Base-by-base conservation (phyloP, 495 filamentous ascomycete species). In the Aspergillus olivimuriae region DNA sequence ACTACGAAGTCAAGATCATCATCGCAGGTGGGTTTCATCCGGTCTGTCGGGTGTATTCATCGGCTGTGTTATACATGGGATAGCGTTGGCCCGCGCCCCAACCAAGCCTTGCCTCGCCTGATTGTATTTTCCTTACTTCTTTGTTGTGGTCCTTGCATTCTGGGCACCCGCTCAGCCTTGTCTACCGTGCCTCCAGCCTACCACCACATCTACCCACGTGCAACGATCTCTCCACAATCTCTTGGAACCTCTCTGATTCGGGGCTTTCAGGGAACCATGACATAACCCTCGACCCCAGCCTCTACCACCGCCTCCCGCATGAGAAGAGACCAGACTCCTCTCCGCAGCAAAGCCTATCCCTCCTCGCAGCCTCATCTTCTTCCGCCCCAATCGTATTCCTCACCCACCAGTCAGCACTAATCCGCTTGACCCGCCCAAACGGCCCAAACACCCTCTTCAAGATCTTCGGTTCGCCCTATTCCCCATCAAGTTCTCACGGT, bases 401-500 rank as follows among this genome's bases (percentile, higher is more conserved):
- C 21, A 68, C 76, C 44, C 82, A 90, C 56, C 61, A 80, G 51
- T 70, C 79, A 41, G 68, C 74, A 7, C 57, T 68, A 5, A 67
- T 90, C 51, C 70, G 68, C 21, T 66, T 89, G 31, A 69, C 51
- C 17, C 69, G 73, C 18, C 61, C 76, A 8, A 63, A 63, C 18
- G 84, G 83, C 0, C 82, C 84, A 36, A 68, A 63, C 12, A 89
- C 82, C 24, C 65, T 60, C 18, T 86, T 92, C 62, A 82, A 74
- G 36, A 74, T 89, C 19, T 90, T 89, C 48, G 86, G 84, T 4
- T 90, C 84, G 2, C 87, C 86, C 1, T 83, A 74, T 47, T 80
- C 80, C 19, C 85, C 82, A 2, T 68, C 66, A 4, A 52, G 66
- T n/a, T n/a, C n/a, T n/a, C n/a, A n/a, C n/a, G n/a, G n/a, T n/a